Evolutionary conservation across 1,284 basidiomycete species (phyloP), one percentile per base, ranked within the genome.

Genomic region (Ustilago nuda): DNA sequence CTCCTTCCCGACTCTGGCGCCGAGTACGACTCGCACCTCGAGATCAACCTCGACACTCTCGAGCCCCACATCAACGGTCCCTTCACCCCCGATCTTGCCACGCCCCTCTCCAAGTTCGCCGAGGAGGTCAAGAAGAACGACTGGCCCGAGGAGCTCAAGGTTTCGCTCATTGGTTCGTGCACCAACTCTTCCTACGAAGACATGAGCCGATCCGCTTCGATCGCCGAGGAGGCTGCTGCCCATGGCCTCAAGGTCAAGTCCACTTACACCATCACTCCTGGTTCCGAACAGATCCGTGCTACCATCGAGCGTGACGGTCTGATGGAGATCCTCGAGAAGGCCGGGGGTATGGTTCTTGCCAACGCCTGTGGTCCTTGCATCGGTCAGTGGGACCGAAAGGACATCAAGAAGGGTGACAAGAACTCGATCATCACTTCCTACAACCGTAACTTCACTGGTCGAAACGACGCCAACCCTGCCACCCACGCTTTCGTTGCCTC

Each of bases 181-280:
- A 99, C 97, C 87, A 99, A 99, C 91, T 99, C 96, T 57, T 99
- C 97, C 35, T 99, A 99, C 87, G 97, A 99, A 89, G 97, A 99
- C 89, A 98, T 99, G 96, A 93, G 94, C 56, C 94, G 97, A 85
- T 93, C 95, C 51, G 95, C 95, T 55, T 92, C 93, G 61, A 98
- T 99, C 85, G 95, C 93, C 81, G 90, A 90, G 81, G 92, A 99
- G 88, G 97, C 95, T 76, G 87, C 90, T 61, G 89, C 89, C 15
- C 95, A 96, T 86, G 95, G 97, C 82, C 90, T 98, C 73, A 89
- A 91, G 82, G 90, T 92, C 87, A 94, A 96, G 91, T 93, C 93
- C 88, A 91, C 92, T 88, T 98, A 97, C 91, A 98, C 94, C 74
- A 92, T 99, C 87, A 98, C 96, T 63, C 97, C 96, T 78, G 96